Evolutionary conservation across 805 yeast species (phyloP), one percentile per base, ranked within the genome.

Genomic region (Candida xiaguanensis): DNA sequence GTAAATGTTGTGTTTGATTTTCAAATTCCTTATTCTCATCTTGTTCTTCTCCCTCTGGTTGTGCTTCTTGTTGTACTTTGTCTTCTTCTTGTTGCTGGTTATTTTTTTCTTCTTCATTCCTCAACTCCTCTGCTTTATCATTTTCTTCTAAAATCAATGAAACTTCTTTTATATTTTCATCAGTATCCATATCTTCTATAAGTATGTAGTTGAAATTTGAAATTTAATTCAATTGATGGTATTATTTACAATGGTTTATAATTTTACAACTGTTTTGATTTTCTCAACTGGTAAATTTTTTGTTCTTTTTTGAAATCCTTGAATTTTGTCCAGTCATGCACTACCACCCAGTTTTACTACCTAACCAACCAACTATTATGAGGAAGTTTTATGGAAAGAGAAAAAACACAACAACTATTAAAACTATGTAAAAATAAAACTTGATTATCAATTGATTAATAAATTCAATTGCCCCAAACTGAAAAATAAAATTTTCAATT

Each of bases 191-290:
- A 5, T n/a, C 14, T 7, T 13, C 5, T 14, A 16, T 13, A 28
- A 11, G 19, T 8, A 9, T 26, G 15, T 11, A 11, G 9, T n/a
- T n/a, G n/a, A n/a, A n/a, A n/a, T n/a, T n/a, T n/a, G n/a, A n/a
- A n/a, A 6, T 11, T 12, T 9, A 26, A 26, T 26, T 26, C 31
- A 28, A 28, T 28, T n/a, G 31, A 28, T 28, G 14, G 14, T 11
- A 20, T 6, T 20, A 20, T 20, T 20, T 9, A 20, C 24, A 20
- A 9, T 20, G 24, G 29, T 12, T 26, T 26, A 13, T 11, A 12
- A 11, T 26, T 26, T 20, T 26, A 26, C 29, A 26, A 13, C 31
- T 28, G 31, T 28, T 28, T 28, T 28, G 31, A 11, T 28, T 28
- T 28, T n/a, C 31, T 28, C 31, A 28, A 15, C 14, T n/a, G 6